phyloP scores from a whole-genome alignment of 129 eudicot genomes.

The Chrysanthemum seticuspe region DNA sequence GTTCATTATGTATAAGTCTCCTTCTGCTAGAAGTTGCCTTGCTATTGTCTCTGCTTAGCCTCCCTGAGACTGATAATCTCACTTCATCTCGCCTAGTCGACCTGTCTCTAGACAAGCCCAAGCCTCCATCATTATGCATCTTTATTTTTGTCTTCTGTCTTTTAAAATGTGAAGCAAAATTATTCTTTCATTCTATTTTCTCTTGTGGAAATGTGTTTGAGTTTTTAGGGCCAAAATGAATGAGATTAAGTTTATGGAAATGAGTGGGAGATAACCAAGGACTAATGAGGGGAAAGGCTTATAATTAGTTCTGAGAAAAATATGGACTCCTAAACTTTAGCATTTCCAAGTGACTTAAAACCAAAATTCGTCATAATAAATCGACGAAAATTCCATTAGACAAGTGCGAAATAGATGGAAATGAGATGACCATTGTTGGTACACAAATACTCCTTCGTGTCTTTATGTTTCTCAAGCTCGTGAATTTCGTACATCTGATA shows the following conservation, averaged over 20 bases:
- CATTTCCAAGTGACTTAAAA: slow-evolving; percentile 16
- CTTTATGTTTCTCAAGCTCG: slow-evolving; percentile 5
- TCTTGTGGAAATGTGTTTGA: slow-evolving; percentile 17
- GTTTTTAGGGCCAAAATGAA: slow-evolving; percentile 16
- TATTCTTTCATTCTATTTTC: slow-evolving; percentile 12
- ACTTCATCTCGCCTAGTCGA: slow-evolving; percentile 21
- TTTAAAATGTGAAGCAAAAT: slow-evolving; percentile 16
- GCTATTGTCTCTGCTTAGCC: slow-evolving; percentile 36
- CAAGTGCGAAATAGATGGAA: slow-evolving; percentile 17
- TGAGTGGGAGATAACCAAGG: slow-evolving; percentile 23
- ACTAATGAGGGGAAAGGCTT: slow-evolving; percentile 28
- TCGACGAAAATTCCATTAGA: slow-evolving; percentile 16
- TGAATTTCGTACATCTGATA: slow-evolving; percentile 7
- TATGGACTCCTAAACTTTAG: slow-evolving; percentile 31
- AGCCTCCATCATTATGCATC: slow-evolving; percentile 27
- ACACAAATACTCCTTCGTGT: slow-evolving; percentile 19
- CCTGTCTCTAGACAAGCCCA: neutral
- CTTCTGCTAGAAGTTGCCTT: slow-evolving; percentile 18
- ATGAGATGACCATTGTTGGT: neutral
- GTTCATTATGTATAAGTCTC: slow-evolving; percentile 13
- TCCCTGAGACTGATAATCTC: slow-evolving; percentile 27
- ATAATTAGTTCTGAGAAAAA: slow-evolving; percentile 31
- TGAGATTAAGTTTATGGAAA: slow-evolving; percentile 25
- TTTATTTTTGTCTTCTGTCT: neutral
- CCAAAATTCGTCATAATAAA: slow-evolving; percentile 6